A percentile compares a stretch with the other conserved stretches of the same genome.
Conservation (phyloP, 2,329 filamentous ascomycete genomes). For the Hypoxylon sp. region DNA sequence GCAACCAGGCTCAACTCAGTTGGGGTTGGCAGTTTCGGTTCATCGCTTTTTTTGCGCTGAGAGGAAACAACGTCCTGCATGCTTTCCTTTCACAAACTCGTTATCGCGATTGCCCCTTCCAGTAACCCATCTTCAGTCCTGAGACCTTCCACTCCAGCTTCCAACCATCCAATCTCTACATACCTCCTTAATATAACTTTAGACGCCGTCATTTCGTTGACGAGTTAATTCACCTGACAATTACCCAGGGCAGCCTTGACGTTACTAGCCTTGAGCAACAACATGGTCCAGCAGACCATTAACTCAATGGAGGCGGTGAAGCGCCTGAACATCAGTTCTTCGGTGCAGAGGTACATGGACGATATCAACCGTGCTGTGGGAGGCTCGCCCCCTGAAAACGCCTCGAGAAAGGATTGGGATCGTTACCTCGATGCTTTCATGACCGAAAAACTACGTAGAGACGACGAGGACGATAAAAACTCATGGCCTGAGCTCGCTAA, state of each 20-base stretch:
- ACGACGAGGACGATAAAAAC: slow-evolving; percentile 10
- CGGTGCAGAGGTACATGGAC: slow-evolving; percentile 12
- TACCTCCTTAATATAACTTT: background rate
- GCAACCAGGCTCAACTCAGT: background rate
- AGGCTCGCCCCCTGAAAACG: slow-evolving; percentile 5
- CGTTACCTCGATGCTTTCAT: slow-evolving; percentile 14
- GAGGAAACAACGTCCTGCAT: slow-evolving; percentile 2
- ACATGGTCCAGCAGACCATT: background rate
- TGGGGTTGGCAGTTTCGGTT: background rate
- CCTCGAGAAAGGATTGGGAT: slow-evolving; percentile 23
- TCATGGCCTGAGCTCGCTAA: slow-evolving; percentile 36
- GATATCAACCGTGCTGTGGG: slow-evolving; percentile 12
- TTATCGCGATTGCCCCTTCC: background rate
- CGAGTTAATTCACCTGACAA: slow-evolving; percentile 1
- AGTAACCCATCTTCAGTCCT: background rate
- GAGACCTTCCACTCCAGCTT: background rate
- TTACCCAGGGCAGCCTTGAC: background rate
- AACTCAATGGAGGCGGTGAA: background rate
- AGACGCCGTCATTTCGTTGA: background rate
- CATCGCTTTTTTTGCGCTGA: background rate
- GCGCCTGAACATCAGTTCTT: background rate
- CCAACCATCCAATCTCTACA: background rate
- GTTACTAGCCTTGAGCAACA: background rate
- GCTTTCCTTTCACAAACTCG: slow-evolving; percentile 1
- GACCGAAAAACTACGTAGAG: slow-evolving; percentile 15